Percentiles rank a stretch among this genome's conserved stretches.
phyloP scores from a whole-genome alignment of 177 flowering plant species.

The Telopea speciosissima region DNA sequence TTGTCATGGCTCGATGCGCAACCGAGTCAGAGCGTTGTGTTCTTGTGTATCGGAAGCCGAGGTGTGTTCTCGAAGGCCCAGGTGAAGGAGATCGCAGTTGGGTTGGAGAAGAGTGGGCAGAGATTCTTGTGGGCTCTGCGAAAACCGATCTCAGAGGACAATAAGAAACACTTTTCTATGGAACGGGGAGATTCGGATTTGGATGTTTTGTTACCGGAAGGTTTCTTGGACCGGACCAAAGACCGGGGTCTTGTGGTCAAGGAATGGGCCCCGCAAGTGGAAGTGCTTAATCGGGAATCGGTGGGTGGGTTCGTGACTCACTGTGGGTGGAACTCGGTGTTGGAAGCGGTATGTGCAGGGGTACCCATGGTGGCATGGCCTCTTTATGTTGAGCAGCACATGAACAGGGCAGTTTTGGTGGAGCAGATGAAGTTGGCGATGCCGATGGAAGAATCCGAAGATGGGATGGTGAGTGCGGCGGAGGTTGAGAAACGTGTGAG shows the following conservation, averaged over 20 bases:
- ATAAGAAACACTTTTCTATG: background rate
- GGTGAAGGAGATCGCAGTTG: conserved; percentile 21
- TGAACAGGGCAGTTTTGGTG: conserved; percentile 22
- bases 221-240: conserved; percentile 20
- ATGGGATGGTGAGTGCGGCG: conserved; percentile 12
- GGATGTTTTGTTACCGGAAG: conserved; percentile 18
- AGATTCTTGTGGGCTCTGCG: conserved; percentile 24
- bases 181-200: conserved; percentile 1
- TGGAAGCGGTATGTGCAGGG: conserved; percentile 24
- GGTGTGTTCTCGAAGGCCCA: conserved; percentile 15
- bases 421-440: conserved; percentile 28
- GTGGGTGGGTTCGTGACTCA: conserved; percentile 32
- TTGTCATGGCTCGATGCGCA: conserved; percentile 25
- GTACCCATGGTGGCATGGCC: conserved; percentile 38
- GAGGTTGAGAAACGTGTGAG: conserved; percentile 16
- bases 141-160: conserved; percentile 4
- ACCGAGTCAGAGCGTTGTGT: conserved; percentile 19
- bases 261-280: conserved; percentile 27
- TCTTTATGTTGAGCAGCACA: conserved; percentile 28
- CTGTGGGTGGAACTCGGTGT: conserved; percentile 31
- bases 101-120: conserved; percentile 19
- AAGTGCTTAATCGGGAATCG: conserved; percentile 12
- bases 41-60: conserved; percentile 23
- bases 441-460: conserved; percentile 10
- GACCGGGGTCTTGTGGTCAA: conserved; percentile 21